These are phyloP conservation scores for Oryza nivara DNA, from an alignment of 176 grass and related monocot genomes.

Conservation along the genomic window DNA sequence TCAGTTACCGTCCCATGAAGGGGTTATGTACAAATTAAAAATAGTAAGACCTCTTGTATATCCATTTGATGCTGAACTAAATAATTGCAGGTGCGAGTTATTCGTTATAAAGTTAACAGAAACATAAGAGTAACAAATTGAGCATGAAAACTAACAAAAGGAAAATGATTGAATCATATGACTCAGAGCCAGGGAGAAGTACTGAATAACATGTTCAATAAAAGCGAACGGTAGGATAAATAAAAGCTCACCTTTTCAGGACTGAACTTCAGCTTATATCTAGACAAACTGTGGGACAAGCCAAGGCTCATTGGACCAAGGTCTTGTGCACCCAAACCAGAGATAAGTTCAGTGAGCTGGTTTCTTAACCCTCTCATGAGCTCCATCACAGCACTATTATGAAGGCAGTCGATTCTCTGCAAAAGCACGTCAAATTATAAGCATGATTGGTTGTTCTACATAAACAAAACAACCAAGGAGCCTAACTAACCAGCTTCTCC, in stretches of 20 bases:
- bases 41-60: background rate
- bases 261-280: slow-evolving; percentile 97
- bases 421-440: slow-evolving; percentile 28
- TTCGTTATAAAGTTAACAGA: background rate
- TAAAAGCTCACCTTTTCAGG: slow-evolving; percentile 74
- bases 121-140: background rate
- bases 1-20: background rate
- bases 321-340: slow-evolving; percentile 82
- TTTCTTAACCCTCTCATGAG: slow-evolving; percentile 89
- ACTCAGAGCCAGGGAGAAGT: background rate
- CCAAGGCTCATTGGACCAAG: slow-evolving; percentile 91
- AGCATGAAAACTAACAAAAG: background rate
- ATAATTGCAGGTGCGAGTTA: background rate
- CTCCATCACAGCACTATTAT: slow-evolving; percentile 86
- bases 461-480: background rate
- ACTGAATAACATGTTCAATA: background rate
- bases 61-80: background rate
- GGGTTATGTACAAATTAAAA: background rate
- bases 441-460: background rate
- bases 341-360: slow-evolving; percentile 86
- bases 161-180: background rate
- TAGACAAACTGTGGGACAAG: slow-evolving; percentile 90
- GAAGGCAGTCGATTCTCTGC: slow-evolving; percentile 97
- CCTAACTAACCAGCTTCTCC: slow-evolving; percentile 71
- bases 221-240: background rate